Base-by-base conservation (phyloP, 805 yeast species). In the Maudiozyma bulderi region DNA sequence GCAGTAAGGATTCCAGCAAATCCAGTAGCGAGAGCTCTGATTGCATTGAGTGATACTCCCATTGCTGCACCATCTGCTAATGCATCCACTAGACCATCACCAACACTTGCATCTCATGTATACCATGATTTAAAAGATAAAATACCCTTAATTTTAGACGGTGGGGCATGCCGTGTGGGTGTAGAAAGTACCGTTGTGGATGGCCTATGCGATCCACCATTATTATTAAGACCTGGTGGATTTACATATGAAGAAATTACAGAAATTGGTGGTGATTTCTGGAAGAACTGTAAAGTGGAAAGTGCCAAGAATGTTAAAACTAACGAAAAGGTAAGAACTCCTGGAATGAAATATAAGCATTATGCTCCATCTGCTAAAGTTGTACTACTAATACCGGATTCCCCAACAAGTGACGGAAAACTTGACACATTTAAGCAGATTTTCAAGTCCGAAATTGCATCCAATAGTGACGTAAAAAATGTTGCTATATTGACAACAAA, bases 61-160 rank as follows among this genome's bases (percentile, higher is more conserved):
- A 67, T 93, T 37, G 99, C 99, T 0, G 99, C 99, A 0, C 99
- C 99, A 0, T 87, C 96, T 1, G 99, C 99, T 2, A 93, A 93
- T 66, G 91, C 96, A 1, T 88, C 96, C 1, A 93, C 99, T 0
- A 72, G 88, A 46, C 99, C 99, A 1, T 85, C 95, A 15, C 96
- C 98, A 1, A 93, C 99, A 0, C 60, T 74, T 34, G 98, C 99
- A 0, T 67, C 74, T 8, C 99, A 93, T 63, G 99, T 93, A 0
- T 77, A 69, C 55, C 79, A 80, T 58, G 99, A 93, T 61, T 66
- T 93, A 47, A 60, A 84, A 1, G 91, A 89, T 0, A 79, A 75
- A 52, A 87, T 93, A 11, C 96, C 97, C 0, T 61, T 81, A 31
- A 86, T 93, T 49, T 59, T 93, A 30, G 99, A 93, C 61, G 99